These are phyloP conservation scores for Canna indica DNA, from an alignment of 176 grass and related monocot species.

Conservation along the genomic window DNA sequence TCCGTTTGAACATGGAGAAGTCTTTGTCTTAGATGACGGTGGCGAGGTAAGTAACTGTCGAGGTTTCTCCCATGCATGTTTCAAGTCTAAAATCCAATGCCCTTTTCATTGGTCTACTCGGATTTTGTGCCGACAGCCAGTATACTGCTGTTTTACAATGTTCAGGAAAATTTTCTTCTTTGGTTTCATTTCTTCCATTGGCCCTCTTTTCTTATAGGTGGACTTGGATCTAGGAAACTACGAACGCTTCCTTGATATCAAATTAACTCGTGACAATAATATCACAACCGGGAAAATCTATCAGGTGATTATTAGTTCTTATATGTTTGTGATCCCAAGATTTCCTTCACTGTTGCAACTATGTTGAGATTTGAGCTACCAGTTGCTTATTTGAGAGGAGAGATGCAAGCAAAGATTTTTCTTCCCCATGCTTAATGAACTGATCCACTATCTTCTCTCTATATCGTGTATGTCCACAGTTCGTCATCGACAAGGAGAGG, in stretches of 20 bases:
- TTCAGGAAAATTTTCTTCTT: neutral
- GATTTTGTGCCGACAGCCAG: neutral
- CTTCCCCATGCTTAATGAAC: neutral
- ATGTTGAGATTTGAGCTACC: neutral
- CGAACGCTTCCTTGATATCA: constrained; percentile 94
- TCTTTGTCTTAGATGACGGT: constrained; percentile 93
- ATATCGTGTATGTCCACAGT: neutral
- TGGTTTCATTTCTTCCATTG: constrained; percentile 18
- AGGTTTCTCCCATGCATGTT: neutral
- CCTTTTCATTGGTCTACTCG: neutral
- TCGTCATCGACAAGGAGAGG: constrained; percentile 44
- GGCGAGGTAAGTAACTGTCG: constrained; percentile 56
- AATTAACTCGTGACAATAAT: constrained; percentile 90
- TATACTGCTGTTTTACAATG: neutral
- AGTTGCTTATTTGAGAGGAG: too few species aligned
- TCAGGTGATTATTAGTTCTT: constrained; percentile 41
- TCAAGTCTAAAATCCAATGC: neutral
- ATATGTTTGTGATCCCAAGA: neutral
- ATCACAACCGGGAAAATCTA: constrained; percentile 98
- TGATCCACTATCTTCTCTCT: neutral
- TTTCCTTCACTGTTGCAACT: neutral
- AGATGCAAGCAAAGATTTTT: neutral
- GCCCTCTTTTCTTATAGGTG: constrained; percentile 43
- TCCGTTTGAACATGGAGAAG: constrained; percentile 88
- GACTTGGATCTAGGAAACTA: constrained; percentile 99